These are phyloP conservation scores for Solanum corneliomulleri DNA, from an alignment of 257 asterid species.

Conservation along the genomic window DNA sequence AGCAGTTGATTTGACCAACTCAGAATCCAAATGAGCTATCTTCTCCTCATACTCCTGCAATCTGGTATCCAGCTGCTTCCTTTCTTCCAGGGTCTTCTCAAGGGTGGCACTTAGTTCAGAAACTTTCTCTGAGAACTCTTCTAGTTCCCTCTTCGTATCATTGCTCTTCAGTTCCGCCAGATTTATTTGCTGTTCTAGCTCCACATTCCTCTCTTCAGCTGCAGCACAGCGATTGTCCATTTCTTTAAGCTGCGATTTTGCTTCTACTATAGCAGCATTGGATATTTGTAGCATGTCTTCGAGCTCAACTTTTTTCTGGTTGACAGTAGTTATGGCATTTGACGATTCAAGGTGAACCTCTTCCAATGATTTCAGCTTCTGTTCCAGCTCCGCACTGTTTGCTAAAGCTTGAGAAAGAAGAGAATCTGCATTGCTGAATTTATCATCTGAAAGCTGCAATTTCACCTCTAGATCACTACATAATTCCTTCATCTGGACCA, in stretches of 20 bases:
- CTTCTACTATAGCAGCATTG: slow-evolving; percentile 40
- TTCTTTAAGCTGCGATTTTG: slow-evolving; percentile 45
- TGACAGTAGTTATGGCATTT: slow-evolving; percentile 27
- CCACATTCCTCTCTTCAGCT: slow-evolving; percentile 51
- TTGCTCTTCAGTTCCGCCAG: slow-evolving; percentile 43
- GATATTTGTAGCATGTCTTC: slow-evolving; percentile 36
- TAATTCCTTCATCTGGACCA: slow-evolving; percentile 52
- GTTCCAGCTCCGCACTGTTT: slow-evolving; percentile 60
- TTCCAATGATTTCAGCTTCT: slow-evolving; percentile 57
- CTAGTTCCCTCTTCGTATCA: slow-evolving; percentile 45
- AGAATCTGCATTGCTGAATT: slow-evolving; percentile 56
- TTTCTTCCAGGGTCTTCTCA: slow-evolving; percentile 40
- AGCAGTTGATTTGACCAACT: slow-evolving; percentile 28
- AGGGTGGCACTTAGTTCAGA: slow-evolving; percentile 38
- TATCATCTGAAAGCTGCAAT: slow-evolving; percentile 69
- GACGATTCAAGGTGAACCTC: slow-evolving; percentile 61
- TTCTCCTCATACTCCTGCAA: slow-evolving; percentile 49
- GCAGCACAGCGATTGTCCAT: slow-evolving; percentile 38
- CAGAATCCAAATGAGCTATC: slow-evolving; percentile 39
- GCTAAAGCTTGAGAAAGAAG: slow-evolving; percentile 70
- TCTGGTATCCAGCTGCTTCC: slow-evolving; percentile 29
- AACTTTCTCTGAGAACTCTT: slow-evolving; percentile 41
- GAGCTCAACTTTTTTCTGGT: slow-evolving; percentile 51
- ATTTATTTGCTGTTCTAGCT: slow-evolving; percentile 58
- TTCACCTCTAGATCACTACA: slow-evolving; percentile 67